Evolutionary conservation across 345 rosid genomes (phyloP).

Genomic region (Linum tenue): DNA sequence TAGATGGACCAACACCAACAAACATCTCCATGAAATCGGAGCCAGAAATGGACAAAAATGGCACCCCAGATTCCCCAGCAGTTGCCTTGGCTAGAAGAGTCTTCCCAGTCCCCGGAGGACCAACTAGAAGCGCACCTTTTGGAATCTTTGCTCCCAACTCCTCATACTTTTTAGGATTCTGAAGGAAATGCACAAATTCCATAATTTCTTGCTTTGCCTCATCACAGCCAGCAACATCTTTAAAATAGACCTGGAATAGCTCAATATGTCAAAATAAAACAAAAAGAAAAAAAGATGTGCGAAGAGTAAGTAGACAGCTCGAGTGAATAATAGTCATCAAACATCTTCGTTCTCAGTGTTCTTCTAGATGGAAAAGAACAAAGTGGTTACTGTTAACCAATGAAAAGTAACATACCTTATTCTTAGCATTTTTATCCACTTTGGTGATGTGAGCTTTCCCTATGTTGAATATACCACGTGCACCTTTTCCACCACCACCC

Average conservation of each 20-base stretch:
- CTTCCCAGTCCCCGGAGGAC: conserved; percentile 97
- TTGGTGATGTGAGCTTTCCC: conserved; percentile 85
- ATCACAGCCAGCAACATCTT: conserved; percentile 97
- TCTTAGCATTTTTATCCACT: conserved; percentile 83
- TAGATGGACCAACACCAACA: conserved; percentile 98
- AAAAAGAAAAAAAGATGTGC: neutral
- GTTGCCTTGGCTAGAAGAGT: conserved; percentile 97
- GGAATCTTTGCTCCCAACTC: conserved; percentile 93
- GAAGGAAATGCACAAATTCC: conserved; percentile 94
- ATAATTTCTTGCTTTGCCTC: conserved; percentile 97
- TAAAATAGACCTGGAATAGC: conserved; percentile 51
- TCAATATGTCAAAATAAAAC: neutral
- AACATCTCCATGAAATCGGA: conserved; percentile 99
- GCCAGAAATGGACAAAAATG: conserved; percentile 86
- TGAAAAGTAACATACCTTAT: conserved; percentile 44
- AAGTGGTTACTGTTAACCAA: conserved; percentile 13
- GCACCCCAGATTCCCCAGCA: conserved; percentile 93
- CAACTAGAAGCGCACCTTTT: conserved; percentile 90
- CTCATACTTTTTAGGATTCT: conserved; percentile 90
- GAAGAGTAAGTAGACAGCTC: neutral
- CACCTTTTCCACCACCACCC: conserved; percentile 72
- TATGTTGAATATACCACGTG: conserved; percentile 85
- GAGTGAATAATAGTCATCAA: neutral
- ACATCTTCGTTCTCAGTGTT: no score
- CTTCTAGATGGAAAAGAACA: no score